Base-by-base conservation (phyloP, 352 stramenopile species). In the Phytophthora tubulina region DNA sequence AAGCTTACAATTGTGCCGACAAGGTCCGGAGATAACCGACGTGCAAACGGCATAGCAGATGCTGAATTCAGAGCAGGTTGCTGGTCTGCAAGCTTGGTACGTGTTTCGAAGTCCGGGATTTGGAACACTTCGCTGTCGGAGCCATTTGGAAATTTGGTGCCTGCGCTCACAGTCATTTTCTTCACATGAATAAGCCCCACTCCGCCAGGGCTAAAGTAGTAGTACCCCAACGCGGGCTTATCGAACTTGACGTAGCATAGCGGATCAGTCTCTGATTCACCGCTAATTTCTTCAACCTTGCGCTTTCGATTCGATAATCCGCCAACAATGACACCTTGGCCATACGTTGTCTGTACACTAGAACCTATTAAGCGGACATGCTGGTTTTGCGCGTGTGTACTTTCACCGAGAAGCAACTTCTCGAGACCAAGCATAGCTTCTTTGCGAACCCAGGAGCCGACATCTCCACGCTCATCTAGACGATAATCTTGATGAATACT, bases 371-470 rank as follows among this genome's bases (percentile, higher is more conserved):
- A 78, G 17, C 73, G 63, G 17, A 80, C 72, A 14, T 81, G 64
- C n/a, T 76, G 64, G 61, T 78, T 70, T 65, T 70, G 50, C 69
- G 70, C 63, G 35, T 76, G 57, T 11, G 66, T 75, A 31, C 39
- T 75, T 31, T 82, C 58, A 14, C 76, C 75, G 21, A 90, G 80
- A 38, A 97, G 65, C 13, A 99, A 60, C 42, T 75, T 76, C 64
- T 97, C 84, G 8, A 99, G 76, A 10, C 89, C 96, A 31, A 95
- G 58, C 86, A 99, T 98, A 14, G 97, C 95, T 69, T 93, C 95
- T 68, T 97, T 97, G 41, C 98, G 88, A 44, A 97, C 97, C 97
- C 97, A 99, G 10, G 97, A 99, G 10, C 98, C 98, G 17, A 99
- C 97, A 81, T 99, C 98, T 6, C 98, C 98, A 45, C 98, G 90